Evolutionary conservation across 2,329 filamentous ascomycete species (phyloP).

Genomic region (Rhinocladiella mackenziei): DNA sequence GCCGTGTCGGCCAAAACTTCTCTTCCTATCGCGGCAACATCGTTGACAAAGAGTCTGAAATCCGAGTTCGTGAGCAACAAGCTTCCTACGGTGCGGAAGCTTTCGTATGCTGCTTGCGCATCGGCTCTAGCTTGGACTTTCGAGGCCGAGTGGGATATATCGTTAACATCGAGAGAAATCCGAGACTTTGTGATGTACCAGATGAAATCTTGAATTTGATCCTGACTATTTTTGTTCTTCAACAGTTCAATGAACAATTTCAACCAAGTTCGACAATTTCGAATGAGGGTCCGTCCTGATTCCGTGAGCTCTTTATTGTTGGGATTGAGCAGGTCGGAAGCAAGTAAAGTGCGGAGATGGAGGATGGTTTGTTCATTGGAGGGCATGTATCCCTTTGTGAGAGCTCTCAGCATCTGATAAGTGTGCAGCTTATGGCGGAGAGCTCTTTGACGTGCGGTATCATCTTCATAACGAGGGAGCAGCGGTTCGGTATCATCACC

Average conservation of each 20-base stretch:
- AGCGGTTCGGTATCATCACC: constrained; percentile 68
- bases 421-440: constrained; percentile 81
- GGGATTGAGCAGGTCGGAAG: constrained; percentile 73
- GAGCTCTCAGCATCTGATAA: constrained; percentile 83
- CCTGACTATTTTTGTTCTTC: constrained; percentile 72
- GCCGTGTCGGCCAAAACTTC: constrained; percentile 87
- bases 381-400: constrained; percentile 84
- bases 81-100: constrained; percentile 74
- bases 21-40: constrained; percentile 71
- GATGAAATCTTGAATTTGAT: constrained; percentile 87
- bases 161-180: constrained; percentile 62
- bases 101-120: constrained; percentile 70
- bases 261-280: constrained; percentile 69
- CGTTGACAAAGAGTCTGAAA: constrained; percentile 79
- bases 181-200: constrained; percentile 78
- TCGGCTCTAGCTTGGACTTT: constrained; percentile 66
- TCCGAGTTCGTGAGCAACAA: constrained; percentile 87
- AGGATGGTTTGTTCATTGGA: constrained; percentile 79
- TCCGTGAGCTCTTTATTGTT: constrained; percentile 70
- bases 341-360: constrained; percentile 73
- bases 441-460: constrained; percentile 70
- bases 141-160: constrained; percentile 58
- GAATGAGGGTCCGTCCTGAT: constrained; percentile 69
- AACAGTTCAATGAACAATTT: constrained; percentile 77
- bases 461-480: constrained; percentile 76